These are phyloP conservation scores for Globisporangium viniferum DNA, from an alignment of 352 stramenopile species.

Conservation along the genomic window DNA sequence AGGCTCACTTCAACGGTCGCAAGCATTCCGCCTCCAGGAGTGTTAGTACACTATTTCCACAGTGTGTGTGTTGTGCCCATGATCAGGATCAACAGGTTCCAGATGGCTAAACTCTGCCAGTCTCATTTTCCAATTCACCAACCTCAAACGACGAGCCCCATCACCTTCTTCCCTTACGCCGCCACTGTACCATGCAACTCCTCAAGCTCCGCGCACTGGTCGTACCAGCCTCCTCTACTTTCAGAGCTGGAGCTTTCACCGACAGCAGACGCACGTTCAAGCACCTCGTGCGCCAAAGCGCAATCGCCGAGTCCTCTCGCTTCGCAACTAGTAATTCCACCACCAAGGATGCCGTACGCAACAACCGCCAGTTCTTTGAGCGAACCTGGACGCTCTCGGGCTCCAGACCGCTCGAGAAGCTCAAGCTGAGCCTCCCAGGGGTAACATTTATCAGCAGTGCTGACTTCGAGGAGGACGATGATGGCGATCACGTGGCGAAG, in stretches of 20 bases:
- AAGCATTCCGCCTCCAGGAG: not conserved
- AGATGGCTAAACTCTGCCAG: not conserved
- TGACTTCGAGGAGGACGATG: not conserved
- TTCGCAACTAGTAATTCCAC: not conserved
- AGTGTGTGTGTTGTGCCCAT: no score
- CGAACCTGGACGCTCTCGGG: constrained; percentile 1
- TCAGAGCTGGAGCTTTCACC: not conserved
- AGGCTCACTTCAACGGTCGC: no score
- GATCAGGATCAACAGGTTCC: no score
- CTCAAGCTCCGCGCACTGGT: not conserved
- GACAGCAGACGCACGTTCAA: not conserved
- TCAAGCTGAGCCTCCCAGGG: not conserved
- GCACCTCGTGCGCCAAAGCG: not conserved
- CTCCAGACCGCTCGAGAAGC: not conserved
- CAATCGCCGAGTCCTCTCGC: not conserved
- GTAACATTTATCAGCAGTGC: not conserved
- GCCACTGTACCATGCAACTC: not conserved
- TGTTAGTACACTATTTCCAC: not conserved
- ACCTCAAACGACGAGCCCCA: not conserved
- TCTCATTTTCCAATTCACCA: not conserved
- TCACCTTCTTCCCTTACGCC: not conserved
- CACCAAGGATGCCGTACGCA: not conserved
- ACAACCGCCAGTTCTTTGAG: not conserved
- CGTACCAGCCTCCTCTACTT: not conserved
- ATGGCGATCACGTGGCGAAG: not conserved